phyloP scores from a whole-genome alignment of 2,329 filamentous ascomycete genomes.

The Trichophyton equinum region DNA sequence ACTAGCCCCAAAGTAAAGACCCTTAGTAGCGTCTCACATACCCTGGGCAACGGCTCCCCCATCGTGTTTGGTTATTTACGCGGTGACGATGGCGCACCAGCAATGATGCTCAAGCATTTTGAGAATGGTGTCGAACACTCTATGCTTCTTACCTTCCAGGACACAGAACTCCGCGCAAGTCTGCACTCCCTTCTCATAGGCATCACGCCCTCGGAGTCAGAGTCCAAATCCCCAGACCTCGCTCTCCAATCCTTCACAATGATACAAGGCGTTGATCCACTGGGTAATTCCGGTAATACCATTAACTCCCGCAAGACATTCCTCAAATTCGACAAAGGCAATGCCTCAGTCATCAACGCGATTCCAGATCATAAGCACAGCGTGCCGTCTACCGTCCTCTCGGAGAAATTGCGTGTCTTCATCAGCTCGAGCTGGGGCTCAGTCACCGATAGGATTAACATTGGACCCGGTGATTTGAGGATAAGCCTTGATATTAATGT shows the following conservation, averaged over 20 bases:
- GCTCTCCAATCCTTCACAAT: slow-evolving; percentile 54
- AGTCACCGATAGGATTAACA: slow-evolving; percentile 71
- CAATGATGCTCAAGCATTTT: slow-evolving; percentile 57
- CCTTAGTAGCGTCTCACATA: slow-evolving; percentile 62
- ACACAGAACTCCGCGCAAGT: slow-evolving; percentile 55
- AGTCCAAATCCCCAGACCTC: slow-evolving; percentile 59
- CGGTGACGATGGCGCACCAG: slow-evolving; percentile 56
- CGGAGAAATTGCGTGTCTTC: slow-evolving; percentile 62
- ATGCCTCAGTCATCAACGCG: slow-evolving; percentile 53
- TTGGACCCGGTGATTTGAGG: slow-evolving; percentile 60
- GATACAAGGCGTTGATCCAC: slow-evolving; percentile 31
- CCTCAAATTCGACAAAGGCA: slow-evolving; percentile 27
- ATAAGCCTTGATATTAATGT: slow-evolving; percentile 52
- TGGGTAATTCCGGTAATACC: slow-evolving; percentile 11
- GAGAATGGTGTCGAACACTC: slow-evolving; percentile 54
- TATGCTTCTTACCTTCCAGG: slow-evolving; percentile 65
- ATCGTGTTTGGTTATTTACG: slow-evolving; percentile 68
- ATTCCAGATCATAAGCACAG: slow-evolving; percentile 36
- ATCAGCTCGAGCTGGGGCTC: slow-evolving; percentile 64
- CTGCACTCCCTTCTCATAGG: slow-evolving; percentile 65
- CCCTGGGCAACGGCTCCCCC: slow-evolving; percentile 51
- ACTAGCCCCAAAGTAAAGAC: slow-evolving; percentile 67
- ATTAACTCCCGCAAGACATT: slow-evolving; percentile 20
- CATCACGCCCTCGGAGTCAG: slow-evolving; percentile 53
- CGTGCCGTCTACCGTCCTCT: slow-evolving; percentile 55